Conservation (phyloP, 306 rosid genomes). For the Vachellia collinsii region DNA sequence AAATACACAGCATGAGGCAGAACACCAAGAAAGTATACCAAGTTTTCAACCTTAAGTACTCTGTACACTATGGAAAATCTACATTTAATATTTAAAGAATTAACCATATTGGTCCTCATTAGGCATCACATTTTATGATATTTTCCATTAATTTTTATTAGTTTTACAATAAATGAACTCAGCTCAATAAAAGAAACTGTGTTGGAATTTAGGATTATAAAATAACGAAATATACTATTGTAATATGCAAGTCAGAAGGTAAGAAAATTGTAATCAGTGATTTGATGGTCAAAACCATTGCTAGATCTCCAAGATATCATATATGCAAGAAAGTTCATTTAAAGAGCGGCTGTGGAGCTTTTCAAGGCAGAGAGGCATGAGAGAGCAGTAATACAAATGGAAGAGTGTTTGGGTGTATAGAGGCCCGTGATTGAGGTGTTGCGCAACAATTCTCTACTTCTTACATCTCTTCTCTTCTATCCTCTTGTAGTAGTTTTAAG, state of each 20-base stretch:
- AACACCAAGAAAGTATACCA: constrained; percentile 14
- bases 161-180: not conserved
- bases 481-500: constrained; percentile 1
- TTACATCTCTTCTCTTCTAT: not conserved
- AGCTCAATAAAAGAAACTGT: not conserved
- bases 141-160: not conserved
- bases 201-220: not conserved
- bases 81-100: constrained; percentile 4
- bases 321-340: not conserved
- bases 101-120: constrained; percentile 9
- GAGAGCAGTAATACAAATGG: not conserved
- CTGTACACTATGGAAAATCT: constrained; percentile 4
- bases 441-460: not conserved
- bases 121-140: not conserved
- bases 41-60: not conserved
- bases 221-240: too few relatives aligned
- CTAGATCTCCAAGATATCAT: not conserved
- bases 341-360: not conserved
- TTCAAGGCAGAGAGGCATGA: not conserved
- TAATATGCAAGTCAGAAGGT: not conserved
- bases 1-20: constrained; percentile 33
- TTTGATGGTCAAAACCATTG: not conserved
- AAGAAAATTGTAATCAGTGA: not conserved
- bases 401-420: not conserved
- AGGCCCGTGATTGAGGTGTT: not conserved